Evolutionary conservation across 2,329 filamentous ascomycete species (phyloP).

Genomic region (Blumeria graminis): DNA sequence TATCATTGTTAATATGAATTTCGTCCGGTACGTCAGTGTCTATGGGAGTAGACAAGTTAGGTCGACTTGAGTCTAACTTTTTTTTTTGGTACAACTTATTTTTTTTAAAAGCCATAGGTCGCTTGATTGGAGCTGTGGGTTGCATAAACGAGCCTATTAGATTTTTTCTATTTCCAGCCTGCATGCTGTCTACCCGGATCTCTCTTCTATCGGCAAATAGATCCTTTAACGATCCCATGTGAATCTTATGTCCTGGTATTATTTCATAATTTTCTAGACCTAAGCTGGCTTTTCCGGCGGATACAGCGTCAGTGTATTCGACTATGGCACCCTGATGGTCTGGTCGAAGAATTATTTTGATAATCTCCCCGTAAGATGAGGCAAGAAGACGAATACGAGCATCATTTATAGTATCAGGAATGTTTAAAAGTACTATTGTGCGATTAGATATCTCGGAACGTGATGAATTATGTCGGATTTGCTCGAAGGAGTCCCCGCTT

Average conservation of each 20-base stretch:
- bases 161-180: slow-evolving; percentile 12
- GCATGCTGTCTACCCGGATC: slow-evolving; percentile 20
- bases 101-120: slow-evolving; percentile 15
- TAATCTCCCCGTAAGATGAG: slow-evolving; percentile 43
- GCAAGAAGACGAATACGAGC: slow-evolving; percentile 52
- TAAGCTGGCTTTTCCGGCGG: slow-evolving; percentile 48
- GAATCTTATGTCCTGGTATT: slow-evolving; percentile 24
- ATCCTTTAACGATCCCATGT: slow-evolving; percentile 28
- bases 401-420: slow-evolving; percentile 85
- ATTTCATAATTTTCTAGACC: slow-evolving; percentile 31
- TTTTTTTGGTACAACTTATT: slow-evolving; percentile 17
- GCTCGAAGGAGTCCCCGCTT: neutral
- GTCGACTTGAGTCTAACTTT: slow-evolving; percentile 13
- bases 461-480: slow-evolving; percentile 14
- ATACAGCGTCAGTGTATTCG: slow-evolving; percentile 43
- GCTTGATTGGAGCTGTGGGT: slow-evolving; percentile 12
- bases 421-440: slow-evolving; percentile 58
- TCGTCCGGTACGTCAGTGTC: slow-evolving; percentile 4
- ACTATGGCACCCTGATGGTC: slow-evolving; percentile 68
- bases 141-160: slow-evolving; percentile 17
- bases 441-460: slow-evolving; percentile 32
- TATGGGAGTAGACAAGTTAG: slow-evolving; percentile 1
- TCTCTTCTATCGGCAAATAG: slow-evolving; percentile 27
- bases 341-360: slow-evolving; percentile 57
- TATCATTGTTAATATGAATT: slow-evolving; percentile 7